Base-by-base conservation (phyloP, 768 basidiomycete species). In the Rhodotorula kratochvilovae region DNA sequence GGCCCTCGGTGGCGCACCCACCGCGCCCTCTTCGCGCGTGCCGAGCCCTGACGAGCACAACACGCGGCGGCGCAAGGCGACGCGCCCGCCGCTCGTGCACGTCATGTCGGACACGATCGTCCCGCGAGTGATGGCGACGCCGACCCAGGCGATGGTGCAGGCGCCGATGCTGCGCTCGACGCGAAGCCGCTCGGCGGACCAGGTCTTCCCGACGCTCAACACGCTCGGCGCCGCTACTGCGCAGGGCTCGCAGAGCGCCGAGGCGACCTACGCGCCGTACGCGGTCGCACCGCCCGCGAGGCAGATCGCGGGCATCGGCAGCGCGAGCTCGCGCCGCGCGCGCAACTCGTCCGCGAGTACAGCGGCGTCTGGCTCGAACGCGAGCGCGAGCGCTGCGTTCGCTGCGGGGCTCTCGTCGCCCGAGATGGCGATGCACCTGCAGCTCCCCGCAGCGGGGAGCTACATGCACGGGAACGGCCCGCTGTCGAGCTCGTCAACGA, bases 71-170 rank as follows among this genome's bases (percentile, higher is more conserved):
- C 70, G 70, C 55, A 66, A 59, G 35, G 29, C 61, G 10, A 31
- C 27, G 7, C 64, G 70, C 5, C 70, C 70, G 25, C 25, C 61
- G 1, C 48, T 71, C 19, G 48, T 53, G 46, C 70, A 66, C 61
- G 35, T 48, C 55, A 29, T 45, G 15, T 57, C 55, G 33, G 63
- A 64, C 42, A 65, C 55, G n/a, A 4, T 39, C 64, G 64, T 65
- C 33, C 55, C 64, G 12, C 55, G 16, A 4, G 31, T 35, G 50
- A 63, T 51, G 25, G 36, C 33, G 4, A 17, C 45, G 23, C 25
- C 46, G 11, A 35, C 15, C 35, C 35, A 2, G 15, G 27, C 27
- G 35, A 27, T 2, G 35, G 8, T 21, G 15, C 45, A 31, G 17
- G 46, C 43, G 12, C 12, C 21, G 10, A 5, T 12, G 23, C 48